A percentile compares a stretch with the other conserved stretches of the same genome.
Conservation (phyloP, 495 filamentous ascomycete genomes). For the Thozetella sp. region DNA sequence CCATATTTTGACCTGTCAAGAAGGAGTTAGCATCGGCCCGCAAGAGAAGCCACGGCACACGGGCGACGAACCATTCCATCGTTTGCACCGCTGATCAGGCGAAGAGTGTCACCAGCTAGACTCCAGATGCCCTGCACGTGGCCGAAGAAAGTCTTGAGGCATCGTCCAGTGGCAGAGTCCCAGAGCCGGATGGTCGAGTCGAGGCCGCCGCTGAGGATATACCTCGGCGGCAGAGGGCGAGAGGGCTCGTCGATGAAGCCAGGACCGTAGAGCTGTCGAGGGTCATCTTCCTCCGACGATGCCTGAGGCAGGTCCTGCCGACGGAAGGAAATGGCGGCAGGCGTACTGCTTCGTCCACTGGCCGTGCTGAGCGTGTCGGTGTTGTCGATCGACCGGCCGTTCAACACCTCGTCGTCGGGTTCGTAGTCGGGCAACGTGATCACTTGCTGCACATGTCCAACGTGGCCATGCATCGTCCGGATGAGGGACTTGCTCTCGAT, state of each 20-base stretch:
- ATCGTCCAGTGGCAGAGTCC: conserved; percentile 81
- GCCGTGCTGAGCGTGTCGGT: conserved; percentile 51
- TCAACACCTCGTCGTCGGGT: conserved; percentile 66
- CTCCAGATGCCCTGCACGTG: conserved; percentile 97
- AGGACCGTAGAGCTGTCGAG: conserved; percentile 55
- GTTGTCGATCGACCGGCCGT: conserved; percentile 53
- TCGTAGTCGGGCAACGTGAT: conserved; percentile 81
- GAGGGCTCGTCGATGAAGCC: conserved; percentile 54
- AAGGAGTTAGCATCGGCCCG: not conserved
- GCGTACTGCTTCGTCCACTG: conserved; percentile 37
- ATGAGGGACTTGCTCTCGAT: conserved; percentile 80
- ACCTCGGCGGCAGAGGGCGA: conserved; percentile 75
- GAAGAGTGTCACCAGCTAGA: conserved; percentile 85
- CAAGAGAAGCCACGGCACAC: not conserved
- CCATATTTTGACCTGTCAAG: not conserved
- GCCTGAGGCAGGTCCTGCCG: conserved; percentile 11
- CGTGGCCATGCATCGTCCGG: conserved; percentile 85
- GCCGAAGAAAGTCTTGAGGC: conserved; percentile 90
- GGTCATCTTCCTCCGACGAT: conserved; percentile 31
- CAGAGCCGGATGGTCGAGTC: conserved; percentile 92
- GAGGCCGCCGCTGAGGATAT: conserved; percentile 89
- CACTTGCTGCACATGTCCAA: conserved; percentile 93
- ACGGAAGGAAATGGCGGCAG: conserved; percentile 18
- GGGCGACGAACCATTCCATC: conserved; percentile 74
- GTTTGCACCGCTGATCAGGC: conserved; percentile 85